Evolutionary conservation across 441 rosid species (phyloP).

Genomic region (Populus hybrid): DNA sequence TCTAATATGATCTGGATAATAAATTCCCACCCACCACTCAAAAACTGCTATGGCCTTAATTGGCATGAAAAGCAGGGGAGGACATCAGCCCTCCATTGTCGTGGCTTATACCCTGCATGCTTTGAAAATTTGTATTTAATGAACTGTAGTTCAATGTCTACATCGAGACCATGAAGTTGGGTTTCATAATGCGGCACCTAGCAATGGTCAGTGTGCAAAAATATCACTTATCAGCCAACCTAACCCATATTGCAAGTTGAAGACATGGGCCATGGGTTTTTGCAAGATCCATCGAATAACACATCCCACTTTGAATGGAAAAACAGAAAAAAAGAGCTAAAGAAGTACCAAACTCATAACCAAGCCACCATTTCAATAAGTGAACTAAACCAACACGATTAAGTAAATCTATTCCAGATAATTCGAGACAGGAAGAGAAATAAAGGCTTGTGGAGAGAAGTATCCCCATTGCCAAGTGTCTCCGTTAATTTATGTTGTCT

Average conservation of each 20-base stretch:
- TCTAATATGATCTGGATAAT: background rate
- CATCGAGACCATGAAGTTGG: background rate
- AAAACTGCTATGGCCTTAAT: background rate
- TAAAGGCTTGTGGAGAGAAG: background rate
- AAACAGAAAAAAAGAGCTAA: background rate
- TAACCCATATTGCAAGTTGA: background rate
- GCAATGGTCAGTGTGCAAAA: background rate
- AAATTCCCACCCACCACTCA: background rate
- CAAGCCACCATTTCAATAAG: background rate
- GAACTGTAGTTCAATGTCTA: background rate
- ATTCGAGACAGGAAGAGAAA: background rate
- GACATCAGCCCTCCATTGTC: background rate
- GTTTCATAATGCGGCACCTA: background rate
- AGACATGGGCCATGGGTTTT: background rate
- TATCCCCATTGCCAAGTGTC: background rate
- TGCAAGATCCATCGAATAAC: background rate
- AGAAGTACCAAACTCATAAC: background rate
- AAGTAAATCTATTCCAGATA: background rate
- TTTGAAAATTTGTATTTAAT: background rate
- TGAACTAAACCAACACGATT: background rate
- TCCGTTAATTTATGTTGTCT: constrained; percentile 7
- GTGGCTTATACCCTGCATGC: background rate
- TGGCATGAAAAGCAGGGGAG: background rate
- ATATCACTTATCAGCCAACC: background rate
- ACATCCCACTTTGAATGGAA: background rate